Percentiles rank a stretch among this genome's conserved stretches.
Evolutionary conservation across 805 yeast genomes (phyloP).

Genomic region (Blastobotrys parvus): DNA sequence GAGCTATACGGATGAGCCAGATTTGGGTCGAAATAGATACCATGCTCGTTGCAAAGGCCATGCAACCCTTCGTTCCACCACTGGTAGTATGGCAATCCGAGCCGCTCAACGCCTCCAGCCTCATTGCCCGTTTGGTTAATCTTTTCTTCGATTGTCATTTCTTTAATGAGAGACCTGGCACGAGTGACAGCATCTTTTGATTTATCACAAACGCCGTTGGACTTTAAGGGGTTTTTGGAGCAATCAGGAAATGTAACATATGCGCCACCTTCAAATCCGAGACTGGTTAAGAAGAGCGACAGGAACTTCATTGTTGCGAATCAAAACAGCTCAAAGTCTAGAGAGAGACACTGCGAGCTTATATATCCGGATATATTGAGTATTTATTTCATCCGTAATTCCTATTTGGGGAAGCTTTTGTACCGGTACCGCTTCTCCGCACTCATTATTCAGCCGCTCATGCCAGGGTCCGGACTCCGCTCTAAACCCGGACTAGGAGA

Average conservation of each 20-base stretch:
- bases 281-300: too few relatives aligned
- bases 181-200: neutral
- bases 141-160: constrained; percentile 7
- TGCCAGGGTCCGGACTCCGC: too few relatives aligned
- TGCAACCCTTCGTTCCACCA: constrained; percentile 12
- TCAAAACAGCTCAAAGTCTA: too few relatives aligned
- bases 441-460: too few relatives aligned
- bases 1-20: neutral
- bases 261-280: too few relatives aligned
- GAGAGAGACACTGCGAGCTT: too few relatives aligned
- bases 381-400: too few relatives aligned
- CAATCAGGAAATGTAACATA: constrained; percentile 7
- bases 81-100: constrained; percentile 10
- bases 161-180: constrained; percentile 8
- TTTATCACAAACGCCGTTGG: neutral
- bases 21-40: constrained; percentile 5
- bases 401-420: too few relatives aligned
- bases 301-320: too few relatives aligned
- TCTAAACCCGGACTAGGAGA: too few relatives aligned
- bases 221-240: neutral
- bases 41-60: constrained; percentile 8
- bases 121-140: constrained; percentile 9
- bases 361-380: too few relatives aligned
- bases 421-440: too few relatives aligned
- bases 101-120: constrained; percentile 7